Evolutionary conservation across 1,139 yeast genomes (phyloP).

Genomic region (Debaryomyces fabryi): DNA sequence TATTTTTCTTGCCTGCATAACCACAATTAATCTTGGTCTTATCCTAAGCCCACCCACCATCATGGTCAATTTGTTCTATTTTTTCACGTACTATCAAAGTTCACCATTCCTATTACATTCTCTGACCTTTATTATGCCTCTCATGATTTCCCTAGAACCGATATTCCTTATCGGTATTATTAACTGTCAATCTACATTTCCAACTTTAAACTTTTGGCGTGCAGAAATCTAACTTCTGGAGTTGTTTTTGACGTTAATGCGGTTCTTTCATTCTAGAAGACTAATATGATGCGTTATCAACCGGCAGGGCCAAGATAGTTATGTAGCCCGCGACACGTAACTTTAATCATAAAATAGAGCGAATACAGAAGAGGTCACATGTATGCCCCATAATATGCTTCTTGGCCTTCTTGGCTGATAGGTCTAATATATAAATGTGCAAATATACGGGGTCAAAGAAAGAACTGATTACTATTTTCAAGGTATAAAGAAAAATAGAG

Average conservation of each 20-base stretch:
- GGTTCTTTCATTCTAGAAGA: not conserved
- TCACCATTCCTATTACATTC: not conserved
- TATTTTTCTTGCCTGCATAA: not conserved
- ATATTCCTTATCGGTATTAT: no score
- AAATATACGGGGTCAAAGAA: not conserved
- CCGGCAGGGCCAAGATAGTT: slow-evolving; percentile 1
- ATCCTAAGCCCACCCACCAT: not conserved
- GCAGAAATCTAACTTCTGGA: not conserved
- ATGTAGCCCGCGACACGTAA: not conserved
- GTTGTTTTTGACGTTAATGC: not conserved
- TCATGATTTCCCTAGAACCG: no score
- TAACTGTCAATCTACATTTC: no score
- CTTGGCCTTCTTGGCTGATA: slow-evolving; percentile 10
- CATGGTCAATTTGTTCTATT: not conserved
- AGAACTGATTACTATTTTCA: no score
- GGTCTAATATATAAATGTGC: not conserved
- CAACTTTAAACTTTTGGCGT: not conserved
- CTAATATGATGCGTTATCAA: not conserved
- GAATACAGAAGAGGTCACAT: not conserved
- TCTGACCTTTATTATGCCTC: not conserved
- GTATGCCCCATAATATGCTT: slow-evolving; percentile 1
- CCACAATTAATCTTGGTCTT: not conserved
- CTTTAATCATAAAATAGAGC: not conserved
- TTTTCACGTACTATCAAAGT: not conserved
- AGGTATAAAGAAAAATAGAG: not conserved